A percentile compares a stretch with the other conserved stretches of the same genome.
Conservation (phyloP, 495 filamentous ascomycete species). For the Aspergillus asperescens region DNA sequence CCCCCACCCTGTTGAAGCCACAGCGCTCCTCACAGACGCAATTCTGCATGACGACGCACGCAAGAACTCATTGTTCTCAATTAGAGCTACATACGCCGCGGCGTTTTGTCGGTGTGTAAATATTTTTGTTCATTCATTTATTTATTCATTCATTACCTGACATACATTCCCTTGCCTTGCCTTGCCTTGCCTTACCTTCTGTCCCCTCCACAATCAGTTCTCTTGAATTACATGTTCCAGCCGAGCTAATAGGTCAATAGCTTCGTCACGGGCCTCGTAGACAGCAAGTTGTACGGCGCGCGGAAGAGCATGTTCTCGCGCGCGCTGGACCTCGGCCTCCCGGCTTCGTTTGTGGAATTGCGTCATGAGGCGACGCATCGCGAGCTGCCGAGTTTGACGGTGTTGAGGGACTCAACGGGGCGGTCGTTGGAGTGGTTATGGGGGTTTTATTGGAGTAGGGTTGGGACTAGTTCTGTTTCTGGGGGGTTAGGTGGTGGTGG, state of each 20-base stretch:
- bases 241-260: slow-evolving; percentile 33
- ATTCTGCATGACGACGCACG: slow-evolving; percentile 59
- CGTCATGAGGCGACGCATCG: slow-evolving; percentile 88
- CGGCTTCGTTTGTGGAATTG: slow-evolving; percentile 81
- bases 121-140: no score
- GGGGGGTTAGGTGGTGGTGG: not conserved
- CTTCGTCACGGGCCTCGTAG: slow-evolving; percentile 86
- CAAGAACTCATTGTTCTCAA: slow-evolving; percentile 48
- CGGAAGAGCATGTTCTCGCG: slow-evolving; percentile 77
- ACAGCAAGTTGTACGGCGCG: slow-evolving; percentile 62
- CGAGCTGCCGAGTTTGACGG: slow-evolving; percentile 67
- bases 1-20: slow-evolving; percentile 77
- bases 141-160: no score
- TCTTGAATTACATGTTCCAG: not conserved
- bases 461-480: slow-evolving; percentile 12
- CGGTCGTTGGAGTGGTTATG: slow-evolving; percentile 81
- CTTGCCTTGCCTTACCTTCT: not conserved
- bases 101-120: slow-evolving; percentile 55
- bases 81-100: slow-evolving; percentile 52
- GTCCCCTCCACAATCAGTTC: no score
- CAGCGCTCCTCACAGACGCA: slow-evolving; percentile 69
- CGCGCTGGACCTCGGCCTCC: slow-evolving; percentile 68
- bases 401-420: slow-evolving; percentile 58
- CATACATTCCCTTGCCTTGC: not conserved
- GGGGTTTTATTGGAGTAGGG: slow-evolving; percentile 70